Evolutionary conservation across 768 basidiomycete genomes (phyloP), one percentile per base, ranked within the genome.

Genomic region (Chalciporus sphaerocephalus): DNA sequence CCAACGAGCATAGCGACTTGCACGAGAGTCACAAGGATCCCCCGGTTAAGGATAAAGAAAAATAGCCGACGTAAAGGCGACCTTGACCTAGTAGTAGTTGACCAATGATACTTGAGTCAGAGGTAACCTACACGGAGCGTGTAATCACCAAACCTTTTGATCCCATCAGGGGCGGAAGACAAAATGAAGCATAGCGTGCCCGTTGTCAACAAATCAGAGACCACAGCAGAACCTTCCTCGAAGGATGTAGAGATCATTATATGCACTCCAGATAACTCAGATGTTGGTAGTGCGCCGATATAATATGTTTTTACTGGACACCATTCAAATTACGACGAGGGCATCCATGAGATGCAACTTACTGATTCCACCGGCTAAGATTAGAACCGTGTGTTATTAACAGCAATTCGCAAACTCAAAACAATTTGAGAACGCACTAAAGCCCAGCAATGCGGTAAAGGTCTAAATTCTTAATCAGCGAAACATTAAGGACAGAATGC

Each of bases 11-110:
- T 30, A 24, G 33, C 27, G 3, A 52, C 43, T 37, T 56, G 54
- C 13, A 47, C 22, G 21, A 48, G 16, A 34, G 46, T 56, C 18
- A 46, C 50, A 27, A 56, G 44, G 41, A 52, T 24, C 10, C 55
- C 54, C 9, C 50, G 46, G 30, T 25, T 52, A 18, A 52, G 22
- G 13, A 52, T 15, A 21, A 56, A 49, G 28, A 48, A 36, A 27
- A 56, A 56, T 6, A 44, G 25, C 10, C 30, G 20, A 18, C 44
- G 44, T 35, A 56, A 38, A 21, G 46, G 36, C 22, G 42, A 42
- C 17, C 38, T 35, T 16, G 32, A 24, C 35, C 55, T 56, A n/a
- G n/a, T n/a, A 15, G 21, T 24, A 36, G 11, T 11, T 37, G n/a
- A 12, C 7, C 4, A 40, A 43, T 18, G n/a, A n/a, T n/a, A n/a